Evolutionary conservation across 2,329 filamentous ascomycete species (phyloP).

Genomic region (Ophiostoma australiae): DNA sequence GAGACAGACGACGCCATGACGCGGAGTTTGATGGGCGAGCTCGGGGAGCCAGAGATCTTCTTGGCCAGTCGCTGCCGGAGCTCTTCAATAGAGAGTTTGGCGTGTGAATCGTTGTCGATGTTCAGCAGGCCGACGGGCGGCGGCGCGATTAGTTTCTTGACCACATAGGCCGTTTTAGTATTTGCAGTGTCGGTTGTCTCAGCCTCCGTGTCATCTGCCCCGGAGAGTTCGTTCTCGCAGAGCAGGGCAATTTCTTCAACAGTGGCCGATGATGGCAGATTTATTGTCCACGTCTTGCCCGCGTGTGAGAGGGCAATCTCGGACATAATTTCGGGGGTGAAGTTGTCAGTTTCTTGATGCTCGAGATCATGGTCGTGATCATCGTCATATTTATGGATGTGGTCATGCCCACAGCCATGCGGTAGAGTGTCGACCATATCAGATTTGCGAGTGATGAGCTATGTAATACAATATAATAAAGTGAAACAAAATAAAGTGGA

Average conservation of each 20-base stretch:
- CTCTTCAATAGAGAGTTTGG: slow-evolving; percentile 18
- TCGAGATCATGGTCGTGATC: background rate
- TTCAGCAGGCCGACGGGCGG: slow-evolving; percentile 31
- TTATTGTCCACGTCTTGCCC: slow-evolving; percentile 27
- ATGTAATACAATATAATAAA: background rate
- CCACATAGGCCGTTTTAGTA: slow-evolving; percentile 27
- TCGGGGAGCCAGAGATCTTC: background rate
- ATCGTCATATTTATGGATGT: background rate
- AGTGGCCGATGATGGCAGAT: slow-evolving; percentile 26
- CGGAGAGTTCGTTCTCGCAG: slow-evolving; percentile 26
- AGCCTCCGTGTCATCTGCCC: background rate
- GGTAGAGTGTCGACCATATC: background rate
- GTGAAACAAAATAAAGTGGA: background rate
- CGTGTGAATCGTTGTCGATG: slow-evolving; percentile 27
- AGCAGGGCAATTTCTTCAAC: slow-evolving; percentile 30
- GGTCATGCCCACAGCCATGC: slow-evolving; percentile 9
- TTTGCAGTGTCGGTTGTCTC: background rate
- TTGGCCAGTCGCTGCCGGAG: background rate
- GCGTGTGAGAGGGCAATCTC: slow-evolving; percentile 28
- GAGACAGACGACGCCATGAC: slow-evolving; percentile 32
- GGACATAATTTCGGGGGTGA: slow-evolving; percentile 10
- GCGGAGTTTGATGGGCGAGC: slow-evolving; percentile 29
- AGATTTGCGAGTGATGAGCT: background rate
- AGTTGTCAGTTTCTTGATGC: background rate
- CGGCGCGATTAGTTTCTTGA: slow-evolving; percentile 31